Conservation (phyloP, 75 land plant genomes). For the Cupressus sempervirens region DNA sequence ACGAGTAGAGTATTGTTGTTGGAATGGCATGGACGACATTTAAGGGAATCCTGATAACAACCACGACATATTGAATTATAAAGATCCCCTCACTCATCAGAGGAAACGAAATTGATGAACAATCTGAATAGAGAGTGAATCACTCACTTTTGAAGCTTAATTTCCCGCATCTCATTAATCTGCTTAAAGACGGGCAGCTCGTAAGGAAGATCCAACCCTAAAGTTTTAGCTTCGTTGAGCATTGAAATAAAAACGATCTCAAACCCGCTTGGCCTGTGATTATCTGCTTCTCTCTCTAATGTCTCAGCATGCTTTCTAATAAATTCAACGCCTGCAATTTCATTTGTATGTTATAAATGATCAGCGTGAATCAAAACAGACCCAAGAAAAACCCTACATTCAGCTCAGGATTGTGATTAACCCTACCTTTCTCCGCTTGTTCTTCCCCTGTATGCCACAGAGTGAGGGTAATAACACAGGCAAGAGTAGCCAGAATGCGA, state of each 20-base stretch:
- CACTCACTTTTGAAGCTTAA: conserved; percentile 13
- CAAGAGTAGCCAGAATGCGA: conserved; percentile 33
- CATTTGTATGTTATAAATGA: neutral
- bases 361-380: neutral
- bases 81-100: neutral
- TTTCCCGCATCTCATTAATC: conserved; percentile 3
- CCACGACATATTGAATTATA: neutral
- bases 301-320: neutral
- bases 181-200: conserved; percentile 6
- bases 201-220: conserved; percentile 15
- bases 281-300: neutral
- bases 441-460: conserved; percentile 25
- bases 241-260: conserved; percentile 14
- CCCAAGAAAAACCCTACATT: neutral
- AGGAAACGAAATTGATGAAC: too few relatives aligned
- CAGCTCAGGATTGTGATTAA: neutral
- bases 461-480: conserved; percentile 36
- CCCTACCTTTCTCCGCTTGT: conserved; percentile 22
- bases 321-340: conserved; percentile 8
- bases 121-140: neutral
- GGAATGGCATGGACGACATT: conserved; percentile 20
- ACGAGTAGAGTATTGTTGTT: conserved; percentile 20
- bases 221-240: conserved; percentile 10
- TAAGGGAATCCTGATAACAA: neutral
- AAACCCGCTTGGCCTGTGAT: conserved; percentile 12